Evolutionary conservation across 2,329 filamentous ascomycete genomes (phyloP), one percentile per base, ranked within the genome.

Genomic region (Hypoxylon sp.): DNA sequence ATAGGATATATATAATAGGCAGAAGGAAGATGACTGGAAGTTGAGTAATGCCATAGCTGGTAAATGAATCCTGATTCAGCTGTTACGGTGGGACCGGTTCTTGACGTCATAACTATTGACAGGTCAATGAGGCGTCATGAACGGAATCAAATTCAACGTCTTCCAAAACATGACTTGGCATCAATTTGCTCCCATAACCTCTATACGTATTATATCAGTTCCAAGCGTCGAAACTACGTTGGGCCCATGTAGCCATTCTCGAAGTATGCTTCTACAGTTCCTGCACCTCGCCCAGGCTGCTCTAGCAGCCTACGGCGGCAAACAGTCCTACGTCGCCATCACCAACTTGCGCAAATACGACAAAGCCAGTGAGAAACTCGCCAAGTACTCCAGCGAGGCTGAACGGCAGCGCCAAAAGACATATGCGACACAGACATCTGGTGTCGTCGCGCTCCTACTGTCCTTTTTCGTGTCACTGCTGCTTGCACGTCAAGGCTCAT

Each of bases 321-420:
- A 79, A 60, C 77, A 82, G 14, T 82, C 82, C 58, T 82, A 79
- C 66, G 73, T 79, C 50, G 79, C 83, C 49, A 82, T 85, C 71
- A 78, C 73, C 40, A 83, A 83, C 63, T 79, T 85, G 3, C 78
- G 77, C 33, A 79, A 79, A 56, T 85, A 85, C 72, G 83, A 85
- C 72, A 76, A 80, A n/a, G 79, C 79, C 27, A 76, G 77, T 48
- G 77, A 85, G 72, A 83, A 82, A 69, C 78, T 81, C 14, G 83
- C 84, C 7, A 79, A 83, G 68, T 81, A 81, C 75, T 84, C 82
- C 2, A 78, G 79, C 31, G 79, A 79, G 42, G 83, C 82, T 6
- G 81, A 76, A 40, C 69, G 76, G 5, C 80, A 85, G 70, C 75
- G 85, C 22, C 75, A 80, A 71, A 80, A 81, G 72, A 85, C 84